Percentiles rank a stretch among this genome's conserved stretches.
Evolutionary conservation across 2,329 filamentous ascomycete species (phyloP).

Genomic region (Ophiostoma piceae): DNA sequence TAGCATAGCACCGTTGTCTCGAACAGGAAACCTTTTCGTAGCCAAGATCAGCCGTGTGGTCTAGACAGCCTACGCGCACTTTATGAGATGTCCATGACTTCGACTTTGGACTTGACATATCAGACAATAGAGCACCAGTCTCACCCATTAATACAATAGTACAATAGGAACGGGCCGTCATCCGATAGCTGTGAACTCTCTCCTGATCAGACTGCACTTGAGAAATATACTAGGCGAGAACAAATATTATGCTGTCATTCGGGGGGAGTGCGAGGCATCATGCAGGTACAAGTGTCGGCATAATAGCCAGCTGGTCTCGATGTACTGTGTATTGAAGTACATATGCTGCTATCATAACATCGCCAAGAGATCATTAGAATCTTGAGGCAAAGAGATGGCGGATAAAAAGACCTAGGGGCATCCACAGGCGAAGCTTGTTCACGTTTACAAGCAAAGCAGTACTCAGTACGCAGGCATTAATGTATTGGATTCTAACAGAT

Average conservation of each 20-base stretch:
- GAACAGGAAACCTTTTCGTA: neutral
- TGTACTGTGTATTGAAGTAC: too few relatives aligned
- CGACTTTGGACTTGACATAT: too few relatives aligned
- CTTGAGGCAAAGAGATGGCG: too few relatives aligned
- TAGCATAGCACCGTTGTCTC: neutral
- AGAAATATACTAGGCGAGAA: neutral
- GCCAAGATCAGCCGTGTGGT: neutral
- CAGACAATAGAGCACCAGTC: neutral
- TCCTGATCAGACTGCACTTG: too few relatives aligned
- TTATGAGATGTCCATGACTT: neutral
- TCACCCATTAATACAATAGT: neutral
- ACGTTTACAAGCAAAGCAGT: neutral
- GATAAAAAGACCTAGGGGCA: too few relatives aligned
- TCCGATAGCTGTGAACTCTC: neutral
- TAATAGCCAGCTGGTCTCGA: neutral
- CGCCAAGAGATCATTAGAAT: neutral
- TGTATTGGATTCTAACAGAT: neutral
- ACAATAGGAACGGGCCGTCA: neutral
- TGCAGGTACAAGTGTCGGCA: neutral
- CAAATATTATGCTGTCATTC: neutral
- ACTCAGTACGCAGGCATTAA: neutral
- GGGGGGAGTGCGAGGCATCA: neutral
- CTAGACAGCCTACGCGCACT: neutral
- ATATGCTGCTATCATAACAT: neutral
- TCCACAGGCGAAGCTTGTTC: neutral